Base-by-base conservation (phyloP, 805 yeast species). In the Aciculoconidium aculeatum region DNA sequence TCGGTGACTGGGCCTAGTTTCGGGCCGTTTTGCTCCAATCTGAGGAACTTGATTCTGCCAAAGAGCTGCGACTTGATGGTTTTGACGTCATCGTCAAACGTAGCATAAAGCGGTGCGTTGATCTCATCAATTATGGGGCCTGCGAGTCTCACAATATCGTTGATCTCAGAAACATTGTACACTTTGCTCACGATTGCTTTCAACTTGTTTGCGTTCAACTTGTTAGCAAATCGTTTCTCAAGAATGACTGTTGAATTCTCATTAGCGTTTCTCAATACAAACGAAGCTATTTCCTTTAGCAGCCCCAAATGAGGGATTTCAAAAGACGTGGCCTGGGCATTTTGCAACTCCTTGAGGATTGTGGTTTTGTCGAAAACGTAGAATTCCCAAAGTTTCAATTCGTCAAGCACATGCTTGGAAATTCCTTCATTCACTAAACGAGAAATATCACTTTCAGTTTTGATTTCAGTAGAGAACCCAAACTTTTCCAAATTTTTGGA, bases 21-120 rank as follows among this genome's bases (percentile, higher is more conserved):
- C 10, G 96, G 96, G 1, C 96, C 97, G 53, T 82, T 68, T 1
- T 60, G 72, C 41, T 85, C 96, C 16, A 92, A 53, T 35, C 96
- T 70, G 36, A 79, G 58, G 47, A 75, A 90, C 41, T 77, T 75
- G 40, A 81, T 81, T 41, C 98, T 71, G 48, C 82, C 86, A 47
- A 65, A 70, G 14, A 90, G 49, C 48, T 88, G 95, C 30, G 61
- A 71, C 36, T 79, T 56, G 25, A 87, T 82, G 7, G 75, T 72
- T 15, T 54, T 57, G 15, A 75, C 54, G 46, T 90, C 98, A 23
- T 68, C 73, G 48, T 92, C 95, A 53, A 80, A 90, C 31, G 67
- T 75, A 10, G 56, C 67, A 49, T 90, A 90, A 13, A 80, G 61
- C 3, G 81, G 78, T 11, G 74, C 59, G 50, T 90, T 90, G 34